Percentiles rank a stretch among this genome's conserved stretches.
Evolutionary conservation across 768 basidiomycete genomes (phyloP).

Genomic region (Suillus hirtellus): DNA sequence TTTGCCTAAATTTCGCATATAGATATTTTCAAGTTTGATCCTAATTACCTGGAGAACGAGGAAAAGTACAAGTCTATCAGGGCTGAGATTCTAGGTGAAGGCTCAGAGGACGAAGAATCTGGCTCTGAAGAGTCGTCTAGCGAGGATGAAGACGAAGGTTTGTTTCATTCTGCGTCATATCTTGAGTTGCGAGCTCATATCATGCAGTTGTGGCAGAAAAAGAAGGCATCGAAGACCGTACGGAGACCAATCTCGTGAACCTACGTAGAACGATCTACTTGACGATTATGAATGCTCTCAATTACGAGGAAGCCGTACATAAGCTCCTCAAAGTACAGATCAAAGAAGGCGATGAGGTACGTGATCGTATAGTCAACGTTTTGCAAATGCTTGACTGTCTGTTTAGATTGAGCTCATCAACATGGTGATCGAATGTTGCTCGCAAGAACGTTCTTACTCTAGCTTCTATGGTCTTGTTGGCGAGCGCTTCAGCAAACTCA

Average conservation of each 20-base stretch:
- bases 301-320: constrained; percentile 98
- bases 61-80: constrained; percentile 93
- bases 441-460: constrained; percentile 97
- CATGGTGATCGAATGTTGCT: constrained; percentile 99
- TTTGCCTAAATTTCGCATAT: constrained; percentile 15
- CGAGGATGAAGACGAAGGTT: constrained; percentile 58
- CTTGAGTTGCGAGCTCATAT: constrained; percentile 33
- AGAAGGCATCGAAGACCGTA: constrained; percentile 91
- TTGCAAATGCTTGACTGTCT: neutral
- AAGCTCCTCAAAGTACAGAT: constrained; percentile 94
- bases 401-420: constrained; percentile 91
- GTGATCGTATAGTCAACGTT: constrained; percentile 16
- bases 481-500: constrained; percentile 95
- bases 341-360: constrained; percentile 90
- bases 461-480: constrained; percentile 97
- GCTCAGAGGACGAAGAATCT: constrained; percentile 71
- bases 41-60: constrained; percentile 86
- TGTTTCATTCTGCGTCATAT: neutral
- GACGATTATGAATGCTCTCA: constrained; percentile 98
- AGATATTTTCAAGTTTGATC: constrained; percentile 97
- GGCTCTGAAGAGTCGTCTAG: constrained; percentile 63
- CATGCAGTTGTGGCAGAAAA: constrained; percentile 67
- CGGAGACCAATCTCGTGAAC: constrained; percentile 95
- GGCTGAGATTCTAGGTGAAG: constrained; percentile 90
- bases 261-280: constrained; percentile 91